These are phyloP conservation scores for Colletotrichum cordylinicola DNA, from an alignment of 2,329 filamentous ascomycete genomes.

Conservation along the genomic window DNA sequence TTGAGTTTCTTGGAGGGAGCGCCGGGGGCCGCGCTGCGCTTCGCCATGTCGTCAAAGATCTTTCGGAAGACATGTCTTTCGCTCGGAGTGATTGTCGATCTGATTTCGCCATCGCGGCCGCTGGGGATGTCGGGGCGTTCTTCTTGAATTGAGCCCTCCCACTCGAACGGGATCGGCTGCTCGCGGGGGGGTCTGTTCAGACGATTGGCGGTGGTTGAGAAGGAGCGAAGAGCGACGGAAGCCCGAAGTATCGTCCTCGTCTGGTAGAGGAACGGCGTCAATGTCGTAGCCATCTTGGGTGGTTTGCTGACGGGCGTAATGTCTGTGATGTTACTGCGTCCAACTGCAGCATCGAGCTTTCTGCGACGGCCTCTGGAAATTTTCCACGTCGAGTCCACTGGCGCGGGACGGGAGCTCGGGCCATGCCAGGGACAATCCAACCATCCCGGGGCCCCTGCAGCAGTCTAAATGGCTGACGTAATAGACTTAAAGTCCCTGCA, in stretches of 20 bases:
- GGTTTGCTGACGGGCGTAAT: background rate
- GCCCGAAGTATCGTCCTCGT: constrained; percentile 64
- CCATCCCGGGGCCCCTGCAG: background rate
- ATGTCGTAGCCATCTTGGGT: constrained; percentile 49
- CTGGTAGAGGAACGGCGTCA: constrained; percentile 75
- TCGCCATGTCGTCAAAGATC: constrained; percentile 53
- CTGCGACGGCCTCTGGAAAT: background rate
- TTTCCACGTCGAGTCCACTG: background rate
- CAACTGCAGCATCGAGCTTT: background rate
- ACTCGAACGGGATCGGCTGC: constrained; percentile 58
- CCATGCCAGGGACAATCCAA: background rate
- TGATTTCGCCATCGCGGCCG: constrained; percentile 21
- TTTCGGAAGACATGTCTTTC: constrained; percentile 66
- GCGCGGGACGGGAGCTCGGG: constrained; percentile 2
- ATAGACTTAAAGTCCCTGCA: background rate
- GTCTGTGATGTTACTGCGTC: background rate
- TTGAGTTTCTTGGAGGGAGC: background rate
- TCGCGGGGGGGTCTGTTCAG: constrained; percentile 24
- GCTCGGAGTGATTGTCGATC: constrained; percentile 61
- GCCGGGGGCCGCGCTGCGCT: background rate
- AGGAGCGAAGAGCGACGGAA: constrained; percentile 25
- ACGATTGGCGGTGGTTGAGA: constrained; percentile 17
- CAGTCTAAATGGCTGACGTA: background rate
- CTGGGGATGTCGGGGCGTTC: constrained; percentile 25
- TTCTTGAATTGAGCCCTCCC: constrained; percentile 35